A percentile compares a stretch with the other conserved stretches of the same genome.
These are phyloP conservation scores for Phlebiopsis flavidoalba DNA, from an alignment of 768 basidiomycete species.

Conservation along the genomic window DNA sequence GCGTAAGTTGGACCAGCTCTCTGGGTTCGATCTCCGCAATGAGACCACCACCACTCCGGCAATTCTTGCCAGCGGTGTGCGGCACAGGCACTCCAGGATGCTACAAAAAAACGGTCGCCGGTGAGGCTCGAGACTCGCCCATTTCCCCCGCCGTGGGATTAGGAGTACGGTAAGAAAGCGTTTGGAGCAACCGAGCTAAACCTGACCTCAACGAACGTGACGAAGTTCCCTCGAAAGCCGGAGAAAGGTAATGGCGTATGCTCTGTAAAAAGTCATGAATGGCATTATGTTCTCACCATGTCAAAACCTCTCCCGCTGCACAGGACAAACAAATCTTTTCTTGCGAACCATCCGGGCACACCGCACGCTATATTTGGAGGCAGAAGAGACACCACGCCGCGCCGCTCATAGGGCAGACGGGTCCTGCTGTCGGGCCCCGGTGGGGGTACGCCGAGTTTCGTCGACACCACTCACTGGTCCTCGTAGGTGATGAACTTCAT, in stretches of 20 bases:
- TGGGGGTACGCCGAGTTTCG: neutral
- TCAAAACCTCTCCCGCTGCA: neutral
- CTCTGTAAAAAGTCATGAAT: neutral
- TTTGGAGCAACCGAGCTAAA: conserved; percentile 1
- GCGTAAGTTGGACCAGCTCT: neutral
- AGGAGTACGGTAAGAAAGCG: neutral
- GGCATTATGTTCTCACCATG: conserved; percentile 9
- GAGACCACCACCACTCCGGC: neutral
- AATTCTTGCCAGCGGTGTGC: neutral
- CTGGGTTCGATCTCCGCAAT: neutral
- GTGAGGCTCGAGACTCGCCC: neutral
- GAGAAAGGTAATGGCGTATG: conserved; percentile 6
- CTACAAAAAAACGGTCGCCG: neutral
- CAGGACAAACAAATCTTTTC: neutral
- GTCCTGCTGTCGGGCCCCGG: neutral
- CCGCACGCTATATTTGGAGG: neutral
- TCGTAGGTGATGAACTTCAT: neutral
- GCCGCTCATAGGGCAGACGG: conserved; percentile 3
- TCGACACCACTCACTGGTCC: conserved; percentile 4
- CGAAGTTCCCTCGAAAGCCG: conserved; percentile 9
- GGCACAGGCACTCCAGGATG: neutral
- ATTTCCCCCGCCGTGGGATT: conserved; percentile 1
- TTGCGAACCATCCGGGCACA: conserved; percentile 4
- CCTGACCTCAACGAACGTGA: neutral
- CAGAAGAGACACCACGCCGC: conserved; percentile 6